These are phyloP conservation scores for Colletotrichum navitas DNA, from an alignment of 2,329 filamentous ascomycete genomes.

Conservation along the genomic window DNA sequence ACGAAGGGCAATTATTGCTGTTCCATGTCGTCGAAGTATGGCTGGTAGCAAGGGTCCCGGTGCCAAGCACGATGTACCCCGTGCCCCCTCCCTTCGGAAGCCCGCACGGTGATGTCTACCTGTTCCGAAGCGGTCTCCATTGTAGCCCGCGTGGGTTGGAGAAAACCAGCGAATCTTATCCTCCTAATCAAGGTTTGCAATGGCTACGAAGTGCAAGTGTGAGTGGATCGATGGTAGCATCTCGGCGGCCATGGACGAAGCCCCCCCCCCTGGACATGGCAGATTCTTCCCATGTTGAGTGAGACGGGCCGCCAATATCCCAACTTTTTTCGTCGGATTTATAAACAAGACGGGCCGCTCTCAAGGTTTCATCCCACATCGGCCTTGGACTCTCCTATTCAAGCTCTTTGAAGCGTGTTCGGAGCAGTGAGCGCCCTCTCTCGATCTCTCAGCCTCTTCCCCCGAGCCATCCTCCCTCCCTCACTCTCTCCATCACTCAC, in stretches of 20 bases:
- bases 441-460: not conserved
- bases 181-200: not conserved
- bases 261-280: conserved; percentile 3
- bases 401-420: not conserved
- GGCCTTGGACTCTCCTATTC: not conserved
- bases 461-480: too few relatives aligned
- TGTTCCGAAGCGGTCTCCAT: conserved; percentile 11
- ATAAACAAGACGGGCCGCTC: conserved; percentile 5
- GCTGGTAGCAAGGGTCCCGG: conserved; percentile 7
- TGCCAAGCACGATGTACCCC: conserved; percentile 16
- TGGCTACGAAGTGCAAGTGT: conserved; percentile 24
- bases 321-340: conserved; percentile 11
- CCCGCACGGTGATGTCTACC: conserved; percentile 35
- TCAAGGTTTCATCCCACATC: conserved; percentile 13
- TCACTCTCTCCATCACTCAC: not conserved
- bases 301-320: conserved; percentile 29
- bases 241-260: conserved; percentile 31
- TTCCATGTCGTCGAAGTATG: not conserved
- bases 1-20: not conserved
- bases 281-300: not conserved
- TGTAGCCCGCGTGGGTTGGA: not conserved
- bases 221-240: conserved; percentile 37
- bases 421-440: not conserved
- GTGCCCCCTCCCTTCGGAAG: conserved; percentile 23
- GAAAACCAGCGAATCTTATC: not conserved